Percentiles rank a stretch among this genome's conserved stretches.
These are phyloP conservation scores for Paraphaeosphaeria sporulosa DNA, from an alignment of 2,329 filamentous ascomycete genomes.

Conservation along the genomic window DNA sequence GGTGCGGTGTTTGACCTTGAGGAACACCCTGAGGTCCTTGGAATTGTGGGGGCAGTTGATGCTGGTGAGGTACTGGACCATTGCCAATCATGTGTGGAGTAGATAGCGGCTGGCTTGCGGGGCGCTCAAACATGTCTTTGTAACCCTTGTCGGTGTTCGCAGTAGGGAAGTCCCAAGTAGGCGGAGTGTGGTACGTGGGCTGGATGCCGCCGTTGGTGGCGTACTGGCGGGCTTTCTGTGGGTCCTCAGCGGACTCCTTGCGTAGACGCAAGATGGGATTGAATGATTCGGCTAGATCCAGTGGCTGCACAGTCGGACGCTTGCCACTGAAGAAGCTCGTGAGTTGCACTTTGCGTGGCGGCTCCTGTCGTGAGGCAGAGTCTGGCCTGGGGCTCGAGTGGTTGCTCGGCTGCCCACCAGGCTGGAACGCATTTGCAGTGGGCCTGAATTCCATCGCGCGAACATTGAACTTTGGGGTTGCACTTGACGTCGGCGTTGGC, in stretches of 20 bases:
- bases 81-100: constrained; percentile 67
- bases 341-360: constrained; percentile 44
- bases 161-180: constrained; percentile 79
- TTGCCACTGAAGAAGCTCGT: constrained; percentile 70
- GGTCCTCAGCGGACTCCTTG: constrained; percentile 62
- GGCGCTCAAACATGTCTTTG: constrained; percentile 78
- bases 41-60: constrained; percentile 83
- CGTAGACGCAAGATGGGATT: constrained; percentile 74
- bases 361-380: constrained; percentile 41
- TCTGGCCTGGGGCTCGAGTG: constrained; percentile 75
- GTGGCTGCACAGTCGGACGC: constrained; percentile 66
- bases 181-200: constrained; percentile 81
- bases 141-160: constrained; percentile 81
- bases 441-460: constrained; percentile 82
- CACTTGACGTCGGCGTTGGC: constrained; percentile 62
- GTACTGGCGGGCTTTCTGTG: constrained; percentile 67
- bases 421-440: constrained; percentile 83
- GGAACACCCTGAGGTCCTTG: constrained; percentile 74
- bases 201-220: constrained; percentile 82
- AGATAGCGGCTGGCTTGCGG: constrained; percentile 65
- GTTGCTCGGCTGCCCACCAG: constrained; percentile 66
- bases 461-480: constrained; percentile 66
- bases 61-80: constrained; percentile 79
- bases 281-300: constrained; percentile 64
- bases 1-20: constrained; percentile 75